Evolutionary conservation across 2,329 filamentous ascomycete species (phyloP).

Genomic region (Fusarium sambucinum): DNA sequence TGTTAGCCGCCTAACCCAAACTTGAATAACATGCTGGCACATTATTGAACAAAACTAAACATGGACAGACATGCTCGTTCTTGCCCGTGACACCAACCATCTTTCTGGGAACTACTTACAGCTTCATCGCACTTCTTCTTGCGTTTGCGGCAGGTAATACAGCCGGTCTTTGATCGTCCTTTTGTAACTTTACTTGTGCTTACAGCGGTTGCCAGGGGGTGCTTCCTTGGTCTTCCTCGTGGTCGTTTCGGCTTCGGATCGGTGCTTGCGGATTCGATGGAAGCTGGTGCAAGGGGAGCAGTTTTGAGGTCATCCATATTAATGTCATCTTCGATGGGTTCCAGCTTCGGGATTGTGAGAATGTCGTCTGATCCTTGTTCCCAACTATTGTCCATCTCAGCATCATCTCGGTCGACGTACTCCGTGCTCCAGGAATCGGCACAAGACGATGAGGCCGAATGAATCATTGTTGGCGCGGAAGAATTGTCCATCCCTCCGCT

Average conservation of each 20-base stretch:
- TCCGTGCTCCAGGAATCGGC: slow-evolving; percentile 60
- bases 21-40: background rate
- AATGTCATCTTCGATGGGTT: slow-evolving; percentile 68
- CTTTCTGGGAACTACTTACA: slow-evolving; percentile 15
- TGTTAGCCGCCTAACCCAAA: slow-evolving; percentile 11
- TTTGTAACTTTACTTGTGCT: slow-evolving; percentile 79
- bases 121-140: slow-evolving; percentile 81
- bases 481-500: slow-evolving; percentile 64
- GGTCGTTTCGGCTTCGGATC: slow-evolving; percentile 69
- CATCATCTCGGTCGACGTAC: slow-evolving; percentile 55
- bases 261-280: slow-evolving; percentile 38
- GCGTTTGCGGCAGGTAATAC: slow-evolving; percentile 74
- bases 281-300: slow-evolving; percentile 48
- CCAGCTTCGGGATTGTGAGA: slow-evolving; percentile 65
- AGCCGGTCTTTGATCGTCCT: slow-evolving; percentile 77
- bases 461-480: slow-evolving; percentile 57
- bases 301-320: slow-evolving; percentile 65
- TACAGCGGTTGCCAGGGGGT: slow-evolving; percentile 72
- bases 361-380: slow-evolving; percentile 61
- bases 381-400: slow-evolving; percentile 60
- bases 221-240: slow-evolving; percentile 85
- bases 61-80: background rate
- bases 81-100: background rate
- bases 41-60: background rate
- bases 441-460: slow-evolving; percentile 62